Percentiles rank a stretch among this genome's conserved stretches.
Evolutionary conservation across 1,284 basidiomycete species (phyloP).

Genomic region (Cutaneotrichosporon sp.): DNA sequence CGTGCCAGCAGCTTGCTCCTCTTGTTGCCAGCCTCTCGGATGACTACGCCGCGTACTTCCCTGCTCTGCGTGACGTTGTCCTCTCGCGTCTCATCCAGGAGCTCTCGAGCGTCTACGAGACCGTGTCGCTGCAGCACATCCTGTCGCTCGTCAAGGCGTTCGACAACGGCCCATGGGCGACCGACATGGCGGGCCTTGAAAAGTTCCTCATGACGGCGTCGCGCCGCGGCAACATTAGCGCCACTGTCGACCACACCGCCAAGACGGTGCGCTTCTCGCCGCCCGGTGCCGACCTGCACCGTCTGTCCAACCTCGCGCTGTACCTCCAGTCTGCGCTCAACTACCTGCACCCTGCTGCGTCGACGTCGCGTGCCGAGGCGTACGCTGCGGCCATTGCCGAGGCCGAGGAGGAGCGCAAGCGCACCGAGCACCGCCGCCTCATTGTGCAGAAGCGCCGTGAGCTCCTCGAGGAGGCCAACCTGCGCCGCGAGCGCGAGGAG

Average conservation of each 20-base stretch:
- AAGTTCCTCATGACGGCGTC: conserved; percentile 91
- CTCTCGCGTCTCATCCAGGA: conserved; percentile 91
- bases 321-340: conserved; percentile 67
- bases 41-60: conserved; percentile 72
- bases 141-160: conserved; percentile 72
- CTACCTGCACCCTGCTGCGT: conserved; percentile 48
- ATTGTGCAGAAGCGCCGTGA: conserved; percentile 83
- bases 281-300: conserved; percentile 43
- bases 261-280: conserved; percentile 72
- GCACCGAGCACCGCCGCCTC: conserved; percentile 67
- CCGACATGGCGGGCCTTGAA: conserved; percentile 70
- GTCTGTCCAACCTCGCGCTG: conserved; percentile 68
- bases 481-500: conserved; percentile 87
- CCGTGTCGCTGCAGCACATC: conserved; percentile 72
- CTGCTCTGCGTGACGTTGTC: conserved; percentile 84
- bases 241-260: conserved; percentile 83
- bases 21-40: conserved; percentile 63
- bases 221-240: conserved; percentile 77
- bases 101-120: conserved; percentile 89
- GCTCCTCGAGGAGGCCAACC: conserved; percentile 76
- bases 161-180: conserved; percentile 53
- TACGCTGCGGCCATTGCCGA: conserved; percentile 48
- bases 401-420: conserved; percentile 64
- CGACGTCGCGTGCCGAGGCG: conserved; percentile 41
- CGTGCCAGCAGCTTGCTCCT: conserved; percentile 77